Conservation (phyloP, 2,329 filamentous ascomycete genomes). For the Aspergillus sp. region DNA sequence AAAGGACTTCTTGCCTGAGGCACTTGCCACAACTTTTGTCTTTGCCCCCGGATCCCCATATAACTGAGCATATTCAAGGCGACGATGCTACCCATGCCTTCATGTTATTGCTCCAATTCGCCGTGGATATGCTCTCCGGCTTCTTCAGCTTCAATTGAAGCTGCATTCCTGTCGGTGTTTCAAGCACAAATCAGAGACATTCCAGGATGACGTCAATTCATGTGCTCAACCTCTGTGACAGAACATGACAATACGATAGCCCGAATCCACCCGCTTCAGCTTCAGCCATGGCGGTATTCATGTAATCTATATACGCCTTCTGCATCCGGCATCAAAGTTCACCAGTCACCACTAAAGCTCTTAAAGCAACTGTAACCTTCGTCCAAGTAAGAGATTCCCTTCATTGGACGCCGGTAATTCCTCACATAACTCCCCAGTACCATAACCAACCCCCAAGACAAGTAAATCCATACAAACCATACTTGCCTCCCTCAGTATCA, state of each 20-base stretch:
- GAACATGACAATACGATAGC: slow-evolving; percentile 17
- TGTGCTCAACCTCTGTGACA: slow-evolving; percentile 10
- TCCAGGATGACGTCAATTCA: slow-evolving; percentile 17
- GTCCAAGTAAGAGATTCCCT: background rate
- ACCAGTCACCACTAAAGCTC: background rate
- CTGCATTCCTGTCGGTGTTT: background rate
- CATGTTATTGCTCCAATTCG: background rate
- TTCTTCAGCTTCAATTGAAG: background rate
- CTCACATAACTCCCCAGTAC: background rate
- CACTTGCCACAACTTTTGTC: slow-evolving; percentile 5
- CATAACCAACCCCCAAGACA: background rate
- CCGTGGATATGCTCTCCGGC: no score
- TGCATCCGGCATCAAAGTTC: background rate
- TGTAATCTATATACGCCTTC: background rate
- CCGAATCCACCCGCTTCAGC: background rate
- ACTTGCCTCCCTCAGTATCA: background rate
- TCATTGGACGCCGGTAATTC: no score
- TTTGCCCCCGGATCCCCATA: background rate
- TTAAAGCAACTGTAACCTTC: background rate
- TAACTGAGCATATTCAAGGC: background rate
- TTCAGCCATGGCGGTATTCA: background rate
- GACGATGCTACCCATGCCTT: background rate
- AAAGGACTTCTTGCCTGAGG: slow-evolving; percentile 26
- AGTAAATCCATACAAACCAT: background rate
- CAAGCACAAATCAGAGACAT: background rate